Evolutionary conservation across 2,329 filamentous ascomycete genomes (phyloP), one percentile per base, ranked within the genome.

Genomic region (Mycogone perniciosa): DNA sequence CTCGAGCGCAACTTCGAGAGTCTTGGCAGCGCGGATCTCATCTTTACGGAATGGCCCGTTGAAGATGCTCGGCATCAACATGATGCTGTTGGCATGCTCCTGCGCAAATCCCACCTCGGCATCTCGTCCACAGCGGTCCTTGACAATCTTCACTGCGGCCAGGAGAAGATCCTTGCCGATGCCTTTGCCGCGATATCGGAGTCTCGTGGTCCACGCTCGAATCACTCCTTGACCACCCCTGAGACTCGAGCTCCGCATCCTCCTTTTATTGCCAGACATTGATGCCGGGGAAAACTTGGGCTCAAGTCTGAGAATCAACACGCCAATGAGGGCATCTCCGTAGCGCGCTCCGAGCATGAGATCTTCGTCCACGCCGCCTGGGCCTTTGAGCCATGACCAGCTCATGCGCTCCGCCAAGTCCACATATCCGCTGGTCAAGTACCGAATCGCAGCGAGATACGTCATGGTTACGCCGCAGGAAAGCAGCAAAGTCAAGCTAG

Each of bases 131-230:
- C 85, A 85, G 61, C 78, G 80, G 66, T 84, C 82, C 59, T 79
- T 79, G 53, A 86, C 85, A 49, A 85, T 66, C 51, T 76, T 76
- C 2, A 91, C 82, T 2, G 86, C 88, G 59, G 88, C 85, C 58
- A 85, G 79, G 44, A 96, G 73, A 60, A 96, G 69, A 31, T 83
- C 84, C 38, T 73, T 76, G 3, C 89, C 90, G 27, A 95, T 74
- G 0, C 89, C 89, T 55, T 81, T 80, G 31, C 80, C 75, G 29
- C 90, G 78, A 65, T 89, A 89, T 58, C 76, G 75, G 46, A 83
- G 69, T 62, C 77, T 76, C 2, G 89, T 88, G 2, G 89, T 92
- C 89, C 90, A 96, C 1, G 87, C 89, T 30, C 87, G 80, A 51
- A 96, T 84, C 44, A 89, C 73, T 7, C 84, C 87, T 55, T 78